phyloP scores from a whole-genome alignment of 2,329 filamentous ascomycete species.

The Canariomyces notabilis region DNA sequence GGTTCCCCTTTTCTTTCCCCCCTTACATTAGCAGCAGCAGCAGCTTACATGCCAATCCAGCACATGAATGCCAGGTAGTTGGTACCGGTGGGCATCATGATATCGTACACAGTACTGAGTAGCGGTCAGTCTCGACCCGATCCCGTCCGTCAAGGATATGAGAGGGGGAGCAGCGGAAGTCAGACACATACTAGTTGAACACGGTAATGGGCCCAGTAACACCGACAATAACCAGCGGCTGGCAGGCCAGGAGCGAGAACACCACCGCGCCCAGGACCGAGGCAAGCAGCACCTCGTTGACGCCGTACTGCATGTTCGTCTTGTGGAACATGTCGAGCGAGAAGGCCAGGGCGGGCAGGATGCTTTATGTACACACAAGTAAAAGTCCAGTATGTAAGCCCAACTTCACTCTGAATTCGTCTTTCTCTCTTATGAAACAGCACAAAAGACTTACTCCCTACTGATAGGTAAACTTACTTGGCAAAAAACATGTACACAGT shows the following conservation, averaged over 20 bases:
- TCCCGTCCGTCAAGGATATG: background rate
- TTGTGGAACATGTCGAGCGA: conserved; percentile 91
- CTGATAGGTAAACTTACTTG: conserved; percentile 56
- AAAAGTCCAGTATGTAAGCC: no score
- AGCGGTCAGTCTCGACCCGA: conserved; percentile 2
- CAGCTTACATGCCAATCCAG: conserved; percentile 71
- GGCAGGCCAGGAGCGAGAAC: conserved; percentile 72
- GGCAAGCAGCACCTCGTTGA: conserved; percentile 84
- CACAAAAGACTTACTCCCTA: no score
- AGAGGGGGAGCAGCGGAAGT: background rate
- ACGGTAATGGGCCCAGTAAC: conserved; percentile 89
- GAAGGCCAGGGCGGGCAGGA: conserved; percentile 81
- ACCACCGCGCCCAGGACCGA: conserved; percentile 79
- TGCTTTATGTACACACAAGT: no score
- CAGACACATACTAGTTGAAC: conserved; percentile 67
- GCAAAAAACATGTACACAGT: conserved; percentile 95
- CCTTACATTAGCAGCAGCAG: background rate
- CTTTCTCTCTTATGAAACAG: no score
- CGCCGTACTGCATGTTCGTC: conserved; percentile 77
- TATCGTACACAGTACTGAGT: conserved; percentile 79
- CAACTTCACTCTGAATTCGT: no score
- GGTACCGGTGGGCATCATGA: conserved; percentile 69
- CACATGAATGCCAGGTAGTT: conserved; percentile 88
- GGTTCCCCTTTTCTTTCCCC: background rate
- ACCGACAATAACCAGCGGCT: conserved; percentile 85